These are phyloP conservation scores for Hygrocybe coccinea DNA, from an alignment of 768 basidiomycete species.

Conservation along the genomic window DNA sequence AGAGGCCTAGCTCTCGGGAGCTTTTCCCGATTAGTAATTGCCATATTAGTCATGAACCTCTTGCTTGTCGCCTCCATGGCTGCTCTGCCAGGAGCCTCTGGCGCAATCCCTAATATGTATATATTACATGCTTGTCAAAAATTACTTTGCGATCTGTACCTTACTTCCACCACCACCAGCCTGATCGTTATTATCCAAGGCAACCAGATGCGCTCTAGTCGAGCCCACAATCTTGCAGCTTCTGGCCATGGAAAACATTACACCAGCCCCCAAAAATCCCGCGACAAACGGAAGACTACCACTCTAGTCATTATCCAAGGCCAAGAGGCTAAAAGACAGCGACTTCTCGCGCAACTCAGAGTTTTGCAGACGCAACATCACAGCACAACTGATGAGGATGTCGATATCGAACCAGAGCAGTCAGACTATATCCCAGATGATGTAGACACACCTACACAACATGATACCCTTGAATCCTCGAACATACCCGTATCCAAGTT, in stretches of 20 bases:
- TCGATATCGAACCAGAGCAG: too few relatives aligned
- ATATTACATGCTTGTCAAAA: too few relatives aligned
- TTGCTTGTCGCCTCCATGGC: neutral
- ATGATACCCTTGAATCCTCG: neutral
- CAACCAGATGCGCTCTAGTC: neutral
- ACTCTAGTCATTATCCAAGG: neutral
- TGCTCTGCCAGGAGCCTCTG: too few relatives aligned
- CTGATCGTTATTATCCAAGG: neutral
- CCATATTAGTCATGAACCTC: too few relatives aligned
- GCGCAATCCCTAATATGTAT: too few relatives aligned
- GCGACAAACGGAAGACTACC: neutral
- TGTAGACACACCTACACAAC: too few relatives aligned
- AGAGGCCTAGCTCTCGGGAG: neutral
- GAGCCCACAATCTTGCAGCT: neutral
- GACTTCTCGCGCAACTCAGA: neutral
- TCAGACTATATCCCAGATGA: too few relatives aligned
- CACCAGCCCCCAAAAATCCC: constrained; percentile 2
- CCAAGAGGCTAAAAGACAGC: neutral
- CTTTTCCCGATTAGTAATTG: too few relatives aligned
- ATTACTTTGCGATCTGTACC: too few relatives aligned
- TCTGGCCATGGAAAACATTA: constrained; percentile 4
- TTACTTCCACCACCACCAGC: neutral
- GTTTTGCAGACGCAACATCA: neutral
- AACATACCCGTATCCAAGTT: neutral
- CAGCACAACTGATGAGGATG: too few relatives aligned